Conservation (phyloP, 179 eudicot genomes). For the Silene vulgaris region DNA sequence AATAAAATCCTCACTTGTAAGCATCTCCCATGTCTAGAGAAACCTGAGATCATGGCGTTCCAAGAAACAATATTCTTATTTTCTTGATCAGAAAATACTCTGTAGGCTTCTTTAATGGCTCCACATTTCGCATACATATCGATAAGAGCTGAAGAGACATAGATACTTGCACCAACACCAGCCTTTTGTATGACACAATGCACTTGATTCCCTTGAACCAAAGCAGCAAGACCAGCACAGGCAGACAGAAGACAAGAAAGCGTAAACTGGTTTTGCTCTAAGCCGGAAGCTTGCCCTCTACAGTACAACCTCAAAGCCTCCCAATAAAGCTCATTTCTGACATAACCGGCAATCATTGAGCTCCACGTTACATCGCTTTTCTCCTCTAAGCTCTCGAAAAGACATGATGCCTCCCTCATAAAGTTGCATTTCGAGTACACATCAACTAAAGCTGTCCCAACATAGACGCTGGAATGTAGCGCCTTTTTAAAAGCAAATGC, state of each 20-base stretch:
- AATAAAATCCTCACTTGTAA: constrained; percentile 61
- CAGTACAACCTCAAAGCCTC: constrained; percentile 54
- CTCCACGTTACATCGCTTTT: constrained; percentile 71
- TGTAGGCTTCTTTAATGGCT: constrained; percentile 49
- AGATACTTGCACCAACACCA: constrained; percentile 42
- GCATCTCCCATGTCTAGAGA: constrained; percentile 62
- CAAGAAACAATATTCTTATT: constrained; percentile 49
- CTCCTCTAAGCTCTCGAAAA: constrained; percentile 52
- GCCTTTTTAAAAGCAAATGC: constrained; percentile 48
- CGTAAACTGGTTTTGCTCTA: constrained; percentile 42
- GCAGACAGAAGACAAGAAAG: constrained; percentile 61
- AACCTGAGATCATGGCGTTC: constrained; percentile 78
- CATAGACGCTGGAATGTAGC: constrained; percentile 44
- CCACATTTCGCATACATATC: constrained; percentile 78
- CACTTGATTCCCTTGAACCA: constrained; percentile 60
- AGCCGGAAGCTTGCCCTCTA: constrained; percentile 32
- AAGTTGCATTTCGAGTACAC: constrained; percentile 57
- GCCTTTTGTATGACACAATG: constrained; percentile 46
- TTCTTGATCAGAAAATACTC: constrained; percentile 42
- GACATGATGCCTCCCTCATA: constrained; percentile 43
- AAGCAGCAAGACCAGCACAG: constrained; percentile 63
- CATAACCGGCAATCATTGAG: constrained; percentile 66
- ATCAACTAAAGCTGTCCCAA: constrained; percentile 70
- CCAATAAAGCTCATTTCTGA: constrained; percentile 57
- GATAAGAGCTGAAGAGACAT: constrained; percentile 50